Evolutionary conservation across 805 yeast species (phyloP), one percentile per base, ranked within the genome.

Genomic region (Suhomyces vadensis): DNA sequence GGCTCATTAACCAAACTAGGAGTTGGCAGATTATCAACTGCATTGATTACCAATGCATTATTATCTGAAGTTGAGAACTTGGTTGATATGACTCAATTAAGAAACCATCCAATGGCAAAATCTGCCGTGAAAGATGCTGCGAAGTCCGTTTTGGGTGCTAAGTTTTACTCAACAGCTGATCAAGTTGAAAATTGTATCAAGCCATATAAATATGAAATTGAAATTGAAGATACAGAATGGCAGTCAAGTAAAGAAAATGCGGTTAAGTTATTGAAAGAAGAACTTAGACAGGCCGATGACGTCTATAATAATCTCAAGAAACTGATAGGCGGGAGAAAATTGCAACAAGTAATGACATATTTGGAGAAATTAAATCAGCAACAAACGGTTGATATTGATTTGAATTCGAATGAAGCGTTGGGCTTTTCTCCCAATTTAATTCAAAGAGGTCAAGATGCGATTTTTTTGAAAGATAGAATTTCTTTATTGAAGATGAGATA

Each of bases 101-200:
- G 81, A 48, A 84, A 82, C 50, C 97, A 92, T 60, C 95, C 95
- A n/a, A 71, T 86, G 65, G 95, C 95, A 3, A 82, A 81, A 53
- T 79, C 81, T 35, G 83, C 88, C 2, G 90, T 94, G 7, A 79
- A 78, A 42, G 95, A 89, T 31, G 95, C 97, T 2, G 95, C 97
- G 0, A 75, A 79, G 24, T 72, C 82, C 19, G 96, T 94, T 5
- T 71, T 94, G 49, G 83, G 83, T 50, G 69, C 86, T 21, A 81
- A 92, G 51, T 94, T 78, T 61, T 87, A 83, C 51, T 84, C 96
- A 1, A 92, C 99, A 0, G 95, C 99, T 0, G 99, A 95, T 63
- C 99, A 94, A 63, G 98, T 94, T 5, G 99, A 94, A 58, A 94
- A 95, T 64, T 91, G 98, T 68, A 92, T 94, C 57, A 94, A 94